Base-by-base conservation (phyloP, 1,139 yeast species). In the Williopsis jadinii region DNA sequence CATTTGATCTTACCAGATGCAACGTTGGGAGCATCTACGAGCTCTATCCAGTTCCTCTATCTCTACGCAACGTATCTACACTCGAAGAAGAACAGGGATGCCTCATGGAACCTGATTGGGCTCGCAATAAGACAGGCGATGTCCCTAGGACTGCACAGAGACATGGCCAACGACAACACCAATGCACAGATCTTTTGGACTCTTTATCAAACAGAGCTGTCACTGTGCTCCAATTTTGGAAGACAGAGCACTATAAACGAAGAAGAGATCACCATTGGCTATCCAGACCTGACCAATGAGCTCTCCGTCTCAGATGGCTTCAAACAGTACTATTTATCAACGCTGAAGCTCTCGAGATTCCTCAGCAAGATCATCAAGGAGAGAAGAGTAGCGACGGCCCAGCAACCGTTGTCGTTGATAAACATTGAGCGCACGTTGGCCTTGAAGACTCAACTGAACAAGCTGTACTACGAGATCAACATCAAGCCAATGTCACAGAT, bases 191-290 rank as follows among this genome's bases (percentile, higher is more conserved):
- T 66, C 2, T 53, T 65, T 51, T 68, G 71, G 71, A 56, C 70
- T 0, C 41, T 68, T 30, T 61, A 66, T 31, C 68, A 65, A 37
- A 54, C 55, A 30, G 70, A 66, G 46, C 54, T 64, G 34, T 54
- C 62, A 0, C 45, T 67, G 15, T 62, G 70, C 43, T 58, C 67
- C 31, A 64, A 67, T 6, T 64, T 68, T 51, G 73, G 73, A 14
- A 54, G 73, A 35, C 64, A 69, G 9, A 60, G 68, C 39, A 63
- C 63, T 11, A 58, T 68, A 34, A 62, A 60, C 13, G 63, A 66
- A 54, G 66, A 64, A 39, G 72, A 67, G 34, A 65, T 81, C 24
- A 95, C 85, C 60, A 71, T 85, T 35, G 95, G 84, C 58, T 85
- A 82, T 55, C 84, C 88, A 0, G 90, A 81, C 35, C 62, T 85